Evolutionary conservation across 2,329 filamentous ascomycete species (phyloP), one percentile per base, ranked within the genome.

Genomic region (Erysiphe pulchra): DNA sequence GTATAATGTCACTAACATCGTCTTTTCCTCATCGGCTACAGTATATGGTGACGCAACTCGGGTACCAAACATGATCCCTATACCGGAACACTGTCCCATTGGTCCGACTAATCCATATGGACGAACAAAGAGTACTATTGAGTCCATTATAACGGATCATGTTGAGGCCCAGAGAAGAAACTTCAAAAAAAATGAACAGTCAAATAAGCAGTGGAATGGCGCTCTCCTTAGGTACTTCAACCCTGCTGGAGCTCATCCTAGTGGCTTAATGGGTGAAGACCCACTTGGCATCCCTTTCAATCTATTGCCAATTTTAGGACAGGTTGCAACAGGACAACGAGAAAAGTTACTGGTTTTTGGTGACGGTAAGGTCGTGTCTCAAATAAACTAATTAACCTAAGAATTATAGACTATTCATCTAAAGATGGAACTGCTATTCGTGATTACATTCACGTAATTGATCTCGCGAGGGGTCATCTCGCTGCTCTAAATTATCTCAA

Each of bases 41-140:
- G 90, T 98, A 53, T 98, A 98, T 63, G 90, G 90, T 59, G 92
- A 98, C 63, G 90, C 87, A 46, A 95, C 90, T 41, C 81, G 85
- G 60, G 83, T 94, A 65, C 77, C 80, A 54, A 80, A 92, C 70
- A 98, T 98, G 90, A 98, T 98, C 53, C 90, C 90, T 52, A 98
- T 98, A 58, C 90, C 90, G 45, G 90, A 98, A 67, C 70, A 82
- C 63, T 98, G 90, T 71, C 90, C 92, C 49, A 83, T 92, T 51
- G 87, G 85, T 45, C 84, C 90, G 13, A 98, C 90, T 54, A 98
- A 95, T 70, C 85, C 87, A 24, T 98, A 98, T 64, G 92, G 90
- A 51, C 84, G 84, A 64, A 98, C 90, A 52, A 98, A 98, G 69
- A 78, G 82, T 57, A 81, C 78, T 54, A 85, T 93, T 51, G 90